Evolutionary conservation across 2,329 filamentous ascomycete species (phyloP).

Genomic region (Arthroderma sp.): DNA sequence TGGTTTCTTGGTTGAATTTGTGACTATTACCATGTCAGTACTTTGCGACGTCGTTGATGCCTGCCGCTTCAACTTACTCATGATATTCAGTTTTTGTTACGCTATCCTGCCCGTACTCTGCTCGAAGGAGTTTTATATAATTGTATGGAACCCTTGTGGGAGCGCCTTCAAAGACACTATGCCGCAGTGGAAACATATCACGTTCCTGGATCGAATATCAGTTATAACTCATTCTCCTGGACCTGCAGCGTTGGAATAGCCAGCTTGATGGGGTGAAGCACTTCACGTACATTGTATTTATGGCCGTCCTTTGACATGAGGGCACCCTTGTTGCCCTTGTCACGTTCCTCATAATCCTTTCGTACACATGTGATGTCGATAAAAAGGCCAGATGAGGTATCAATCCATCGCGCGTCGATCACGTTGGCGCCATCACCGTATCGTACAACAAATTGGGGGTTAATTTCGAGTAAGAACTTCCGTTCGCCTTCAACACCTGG

Average conservation of each 20-base stretch:
- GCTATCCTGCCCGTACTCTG: conserved; percentile 41
- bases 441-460: conserved; percentile 40
- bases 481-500: conserved; percentile 22
- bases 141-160: conserved; percentile 43
- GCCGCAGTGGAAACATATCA: conserved; percentile 45
- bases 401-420: conserved; percentile 50
- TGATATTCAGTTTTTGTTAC: conserved; percentile 36
- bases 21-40: conserved; percentile 15
- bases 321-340: conserved; percentile 26
- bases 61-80: conserved; percentile 17
- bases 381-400: conserved; percentile 45
- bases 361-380: conserved; percentile 49
- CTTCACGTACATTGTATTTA: conserved; percentile 31
- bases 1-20: conserved; percentile 20
- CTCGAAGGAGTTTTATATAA: conserved; percentile 40
- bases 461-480: conserved; percentile 46
- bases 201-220: conserved; percentile 21
- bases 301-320: conserved; percentile 48
- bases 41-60: neutral
- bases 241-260: neutral
- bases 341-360: conserved; percentile 29
- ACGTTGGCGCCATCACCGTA: conserved; percentile 38
- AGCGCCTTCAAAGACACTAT: conserved; percentile 40
- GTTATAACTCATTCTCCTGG: neutral
- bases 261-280: neutral